Evolutionary conservation across 352 stramenopile genomes (phyloP).

Genomic region (Achlya hypogyna): DNA sequence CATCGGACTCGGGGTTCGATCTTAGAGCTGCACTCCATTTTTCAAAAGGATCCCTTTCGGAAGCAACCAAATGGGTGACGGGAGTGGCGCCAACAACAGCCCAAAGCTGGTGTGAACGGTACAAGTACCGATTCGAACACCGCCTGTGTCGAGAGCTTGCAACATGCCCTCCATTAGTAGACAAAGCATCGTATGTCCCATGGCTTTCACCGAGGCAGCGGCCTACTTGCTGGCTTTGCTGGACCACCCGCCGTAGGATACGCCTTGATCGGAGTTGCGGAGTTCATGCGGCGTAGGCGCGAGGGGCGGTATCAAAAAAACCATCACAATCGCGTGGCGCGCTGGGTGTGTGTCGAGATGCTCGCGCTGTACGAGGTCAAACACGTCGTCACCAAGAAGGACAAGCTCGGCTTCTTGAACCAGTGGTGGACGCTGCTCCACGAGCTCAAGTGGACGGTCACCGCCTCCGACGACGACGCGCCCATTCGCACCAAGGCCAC

Average conservation of each 20-base stretch:
- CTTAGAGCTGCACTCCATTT: too few species aligned
- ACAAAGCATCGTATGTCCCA: background rate
- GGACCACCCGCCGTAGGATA: background rate
- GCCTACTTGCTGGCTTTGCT: slow-evolving; percentile 11
- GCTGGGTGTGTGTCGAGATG: slow-evolving; percentile 14
- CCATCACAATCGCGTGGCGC: background rate
- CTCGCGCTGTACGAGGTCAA: background rate
- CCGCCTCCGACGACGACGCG: background rate
- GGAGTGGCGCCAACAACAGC: too few species aligned
- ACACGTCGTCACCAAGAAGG: slow-evolving; percentile 5
- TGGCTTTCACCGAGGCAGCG: slow-evolving; percentile 13
- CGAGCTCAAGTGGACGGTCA: slow-evolving; percentile 9
- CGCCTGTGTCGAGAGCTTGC: too few species aligned
- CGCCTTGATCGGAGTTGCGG: background rate
- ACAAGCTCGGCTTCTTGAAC: background rate
- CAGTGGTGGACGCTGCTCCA: slow-evolving; percentile 13
- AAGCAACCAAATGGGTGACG: too few species aligned
- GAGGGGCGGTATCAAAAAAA: background rate
- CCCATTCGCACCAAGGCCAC: background rate
- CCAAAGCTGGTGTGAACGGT: too few species aligned
- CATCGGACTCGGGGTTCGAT: too few species aligned
- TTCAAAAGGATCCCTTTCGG: too few species aligned
- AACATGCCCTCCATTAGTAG: too few species aligned
- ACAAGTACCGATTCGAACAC: too few species aligned
- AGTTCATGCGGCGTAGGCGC: background rate